Percentiles rank a stretch among this genome's conserved stretches.
phyloP scores from a whole-genome alignment of 139 green algal genomes.

The Closterium sp. region DNA sequence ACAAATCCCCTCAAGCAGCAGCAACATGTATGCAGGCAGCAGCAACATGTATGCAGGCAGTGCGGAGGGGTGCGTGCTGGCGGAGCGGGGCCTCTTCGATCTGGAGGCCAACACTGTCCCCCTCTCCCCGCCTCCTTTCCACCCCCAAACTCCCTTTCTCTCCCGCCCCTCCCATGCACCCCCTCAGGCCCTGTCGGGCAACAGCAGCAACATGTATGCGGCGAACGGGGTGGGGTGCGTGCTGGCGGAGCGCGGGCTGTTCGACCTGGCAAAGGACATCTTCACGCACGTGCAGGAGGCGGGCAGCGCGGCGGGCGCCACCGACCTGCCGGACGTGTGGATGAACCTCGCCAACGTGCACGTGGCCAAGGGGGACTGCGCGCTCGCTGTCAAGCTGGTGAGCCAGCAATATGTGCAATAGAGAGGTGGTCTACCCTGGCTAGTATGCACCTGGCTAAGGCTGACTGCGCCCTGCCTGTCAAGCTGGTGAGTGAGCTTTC shows the following conservation, averaged over 20 bases:
- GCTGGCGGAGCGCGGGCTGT: conserved; percentile 74
- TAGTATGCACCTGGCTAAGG: too few relatives aligned
- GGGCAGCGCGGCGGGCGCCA: conserved; percentile 47
- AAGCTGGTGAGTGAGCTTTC: too few relatives aligned
- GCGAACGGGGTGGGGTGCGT: conserved; percentile 81
- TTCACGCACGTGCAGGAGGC: conserved; percentile 73
- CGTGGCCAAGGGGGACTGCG: conserved; percentile 64
- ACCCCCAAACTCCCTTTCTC: not conserved
- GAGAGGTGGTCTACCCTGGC: too few relatives aligned
- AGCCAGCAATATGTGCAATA: not conserved
- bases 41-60: too few relatives aligned
- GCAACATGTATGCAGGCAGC: too few relatives aligned
- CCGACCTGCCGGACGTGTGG: conserved; percentile 68
- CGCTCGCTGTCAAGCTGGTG: conserved; percentile 64
- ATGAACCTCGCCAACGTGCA: conserved; percentile 76
- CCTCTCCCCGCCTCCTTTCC: too few relatives aligned
- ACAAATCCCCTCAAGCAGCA: too few relatives aligned
- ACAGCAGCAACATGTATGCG: conserved; percentile 64
- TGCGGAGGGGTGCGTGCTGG: too few relatives aligned
- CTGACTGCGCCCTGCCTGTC: too few relatives aligned
- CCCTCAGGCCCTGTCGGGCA: not conserved
- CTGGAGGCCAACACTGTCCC: too few relatives aligned
- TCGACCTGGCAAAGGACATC: conserved; percentile 69
- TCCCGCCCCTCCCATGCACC: not conserved
- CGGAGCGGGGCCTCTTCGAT: too few relatives aligned